Evolutionary conservation across 768 basidiomycete species (phyloP).

Genomic region (Lepiota venenata): DNA sequence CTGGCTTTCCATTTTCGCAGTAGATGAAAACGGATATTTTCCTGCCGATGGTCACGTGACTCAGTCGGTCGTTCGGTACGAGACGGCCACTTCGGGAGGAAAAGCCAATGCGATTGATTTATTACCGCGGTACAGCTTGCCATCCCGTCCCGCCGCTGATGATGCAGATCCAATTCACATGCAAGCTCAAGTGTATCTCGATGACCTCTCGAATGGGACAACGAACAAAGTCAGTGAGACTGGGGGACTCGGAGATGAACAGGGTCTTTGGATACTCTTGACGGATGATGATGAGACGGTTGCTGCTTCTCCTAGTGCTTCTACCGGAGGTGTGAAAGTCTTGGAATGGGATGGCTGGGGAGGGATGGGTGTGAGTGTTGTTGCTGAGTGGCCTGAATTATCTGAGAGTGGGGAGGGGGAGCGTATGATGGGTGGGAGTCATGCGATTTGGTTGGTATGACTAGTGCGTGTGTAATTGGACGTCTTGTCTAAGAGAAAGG

Average conservation of each 20-base stretch:
- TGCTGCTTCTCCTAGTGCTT: slow-evolving; percentile 11
- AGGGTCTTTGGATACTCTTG: slow-evolving; percentile 42
- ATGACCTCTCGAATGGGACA: neutral
- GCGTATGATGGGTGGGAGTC: slow-evolving; percentile 40
- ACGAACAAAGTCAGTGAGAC: neutral
- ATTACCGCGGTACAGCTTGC: slow-evolving; percentile 23
- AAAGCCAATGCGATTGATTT: slow-evolving; percentile 52
- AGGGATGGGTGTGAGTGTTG: slow-evolving; percentile 33
- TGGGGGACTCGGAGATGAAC: too few species aligned
- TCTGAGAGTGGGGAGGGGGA: slow-evolving; percentile 15
- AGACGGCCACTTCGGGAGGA: slow-evolving; percentile 46
- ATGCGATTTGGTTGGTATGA: slow-evolving; percentile 51
- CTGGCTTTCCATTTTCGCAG: slow-evolving; percentile 40
- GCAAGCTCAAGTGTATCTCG: neutral
- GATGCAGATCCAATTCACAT: slow-evolving; percentile 13
- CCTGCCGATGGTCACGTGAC: slow-evolving; percentile 4
- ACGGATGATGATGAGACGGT: slow-evolving; percentile 44
- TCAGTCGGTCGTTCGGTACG: slow-evolving; percentile 29
- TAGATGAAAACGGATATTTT: slow-evolving; percentile 37
- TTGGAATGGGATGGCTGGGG: slow-evolving; percentile 49
- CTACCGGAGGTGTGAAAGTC: slow-evolving; percentile 37
- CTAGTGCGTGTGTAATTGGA: slow-evolving; percentile 1
- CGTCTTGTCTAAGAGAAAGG: too few species aligned
- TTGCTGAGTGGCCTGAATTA: slow-evolving; percentile 39
- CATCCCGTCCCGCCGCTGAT: neutral